phyloP scores from a whole-genome alignment of 495 filamentous ascomycete genomes.

The Elaphomyces granulatus region DNA sequence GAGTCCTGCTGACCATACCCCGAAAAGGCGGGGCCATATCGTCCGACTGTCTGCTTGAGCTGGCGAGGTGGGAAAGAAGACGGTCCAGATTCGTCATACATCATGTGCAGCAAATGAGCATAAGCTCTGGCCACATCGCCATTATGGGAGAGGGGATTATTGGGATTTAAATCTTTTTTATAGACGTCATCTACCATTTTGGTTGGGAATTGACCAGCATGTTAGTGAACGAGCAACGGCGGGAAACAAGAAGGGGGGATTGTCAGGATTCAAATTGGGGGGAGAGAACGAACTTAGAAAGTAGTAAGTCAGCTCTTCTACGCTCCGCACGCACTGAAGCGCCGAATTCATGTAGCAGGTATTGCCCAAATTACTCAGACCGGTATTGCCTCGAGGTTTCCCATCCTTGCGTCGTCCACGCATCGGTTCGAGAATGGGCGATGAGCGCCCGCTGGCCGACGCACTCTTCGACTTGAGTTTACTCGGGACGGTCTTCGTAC shows the following conservation, averaged over 20 bases:
- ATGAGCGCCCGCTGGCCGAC: constrained; percentile 44
- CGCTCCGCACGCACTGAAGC: constrained; percentile 78
- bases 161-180: constrained; percentile 63
- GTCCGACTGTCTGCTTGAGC: constrained; percentile 70
- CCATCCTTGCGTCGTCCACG: constrained; percentile 53
- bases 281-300: constrained; percentile 48
- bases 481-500: constrained; percentile 22
- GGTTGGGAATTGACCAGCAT: too few relatives aligned
- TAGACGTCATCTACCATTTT: constrained; percentile 49
- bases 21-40: constrained; percentile 69
- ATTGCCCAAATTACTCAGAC: constrained; percentile 82
- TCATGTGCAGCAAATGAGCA: constrained; percentile 51
- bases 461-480: constrained; percentile 26
- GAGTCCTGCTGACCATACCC: constrained; percentile 96
- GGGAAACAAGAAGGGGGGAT: too few relatives aligned
- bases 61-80: constrained; percentile 53
- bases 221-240: too few relatives aligned
- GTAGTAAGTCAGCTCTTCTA: constrained; percentile 83
- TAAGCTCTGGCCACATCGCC: constrained; percentile 76
- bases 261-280: too few relatives aligned
- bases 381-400: constrained; percentile 56
- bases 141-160: constrained; percentile 69
- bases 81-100: constrained; percentile 46
- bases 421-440: constrained; percentile 41
- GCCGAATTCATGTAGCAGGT: constrained; percentile 99